phyloP scores from a whole-genome alignment of 495 filamentous ascomycete species.

The Sordaria brevicollis region DNA sequence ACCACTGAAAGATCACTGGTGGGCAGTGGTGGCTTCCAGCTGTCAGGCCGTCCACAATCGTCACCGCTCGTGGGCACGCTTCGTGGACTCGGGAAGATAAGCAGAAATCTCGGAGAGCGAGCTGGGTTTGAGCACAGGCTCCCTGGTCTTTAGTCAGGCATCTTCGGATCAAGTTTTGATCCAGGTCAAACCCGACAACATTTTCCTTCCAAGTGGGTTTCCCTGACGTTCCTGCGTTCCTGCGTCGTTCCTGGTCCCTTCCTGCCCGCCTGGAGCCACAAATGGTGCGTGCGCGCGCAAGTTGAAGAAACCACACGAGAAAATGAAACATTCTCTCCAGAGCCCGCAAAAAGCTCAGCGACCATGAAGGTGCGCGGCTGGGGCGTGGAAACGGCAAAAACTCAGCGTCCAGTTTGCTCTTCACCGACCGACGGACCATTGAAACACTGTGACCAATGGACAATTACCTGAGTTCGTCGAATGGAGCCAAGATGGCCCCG shows the following conservation, averaged over 20 bases:
- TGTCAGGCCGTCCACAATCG: background rate
- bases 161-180: background rate
- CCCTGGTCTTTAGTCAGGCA: background rate
- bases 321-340: background rate
- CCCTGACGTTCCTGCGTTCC: background rate
- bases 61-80: background rate
- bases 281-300: background rate
- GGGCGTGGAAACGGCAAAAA: background rate
- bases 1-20: background rate
- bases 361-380: background rate
- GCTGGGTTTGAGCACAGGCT: background rate
- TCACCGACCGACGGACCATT: background rate
- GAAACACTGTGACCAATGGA: background rate
- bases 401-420: slow-evolving; percentile 1
- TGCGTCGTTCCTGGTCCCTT: background rate
- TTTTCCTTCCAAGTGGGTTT: background rate
- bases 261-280: background rate
- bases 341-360: background rate
- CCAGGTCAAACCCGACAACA: background rate
- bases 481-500: background rate
- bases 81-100: background rate
- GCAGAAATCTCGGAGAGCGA: background rate
- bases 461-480: background rate
- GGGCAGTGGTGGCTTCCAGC: background rate
- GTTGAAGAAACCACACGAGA: background rate